phyloP scores from a whole-genome alignment of 2,329 filamentous ascomycete species.

The Sporothrix sp. region DNA sequence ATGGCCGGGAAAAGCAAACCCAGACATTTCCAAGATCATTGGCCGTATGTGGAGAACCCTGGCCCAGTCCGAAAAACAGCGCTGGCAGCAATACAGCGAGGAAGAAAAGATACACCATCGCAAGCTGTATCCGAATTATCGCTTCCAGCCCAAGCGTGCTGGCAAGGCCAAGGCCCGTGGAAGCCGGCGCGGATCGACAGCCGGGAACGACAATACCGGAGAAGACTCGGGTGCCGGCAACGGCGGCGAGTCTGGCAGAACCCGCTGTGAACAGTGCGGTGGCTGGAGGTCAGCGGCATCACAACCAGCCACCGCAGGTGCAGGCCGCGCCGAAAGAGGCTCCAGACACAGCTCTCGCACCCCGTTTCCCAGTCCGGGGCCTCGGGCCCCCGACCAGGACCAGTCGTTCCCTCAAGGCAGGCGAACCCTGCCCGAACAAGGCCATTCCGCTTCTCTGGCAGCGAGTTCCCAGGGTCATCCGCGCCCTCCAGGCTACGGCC shows the following conservation, averaged over 20 bases:
- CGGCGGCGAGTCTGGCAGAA: conserved; percentile 25
- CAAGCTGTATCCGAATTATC: conserved; percentile 84
- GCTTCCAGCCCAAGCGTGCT: conserved; percentile 77
- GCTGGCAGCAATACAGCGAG: conserved; percentile 85
- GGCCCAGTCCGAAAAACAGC: conserved; percentile 61
- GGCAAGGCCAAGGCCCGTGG: conserved; percentile 25
- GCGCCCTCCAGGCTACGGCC: too few relatives aligned
- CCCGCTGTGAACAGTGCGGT: conserved; percentile 60
- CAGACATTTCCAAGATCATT: conserved; percentile 95
- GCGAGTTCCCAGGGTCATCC: neutral
- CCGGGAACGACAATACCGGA: conserved; percentile 20
- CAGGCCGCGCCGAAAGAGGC: too few relatives aligned
- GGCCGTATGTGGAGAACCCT: conserved; percentile 84
- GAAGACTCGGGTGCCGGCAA: too few relatives aligned
- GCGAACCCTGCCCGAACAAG: conserved; percentile 9
- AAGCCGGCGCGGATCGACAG: neutral
- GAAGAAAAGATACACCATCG: conserved; percentile 88
- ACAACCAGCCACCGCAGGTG: too few relatives aligned
- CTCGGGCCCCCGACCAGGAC: too few relatives aligned
- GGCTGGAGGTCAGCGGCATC: too few relatives aligned
- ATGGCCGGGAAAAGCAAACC: conserved; percentile 85
- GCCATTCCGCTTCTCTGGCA: neutral
- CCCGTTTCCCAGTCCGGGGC: too few relatives aligned
- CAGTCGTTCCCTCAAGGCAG: too few relatives aligned
- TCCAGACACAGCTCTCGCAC: too few relatives aligned